Base-by-base conservation (phyloP, 768 basidiomycete species). In the Lactarius akahatsu region DNA sequence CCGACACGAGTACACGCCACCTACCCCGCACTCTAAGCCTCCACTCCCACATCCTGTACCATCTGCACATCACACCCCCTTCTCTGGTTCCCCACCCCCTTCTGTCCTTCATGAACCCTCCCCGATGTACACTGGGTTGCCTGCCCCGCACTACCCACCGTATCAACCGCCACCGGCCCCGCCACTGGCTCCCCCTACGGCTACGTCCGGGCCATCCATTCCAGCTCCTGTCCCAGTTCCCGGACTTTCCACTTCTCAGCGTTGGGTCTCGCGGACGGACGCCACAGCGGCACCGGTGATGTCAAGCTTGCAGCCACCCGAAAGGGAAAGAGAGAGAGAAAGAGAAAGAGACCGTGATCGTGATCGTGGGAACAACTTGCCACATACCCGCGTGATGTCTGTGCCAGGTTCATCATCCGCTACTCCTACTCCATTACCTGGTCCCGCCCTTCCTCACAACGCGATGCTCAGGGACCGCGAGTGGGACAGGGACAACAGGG, bases 291-390 rank as follows among this genome's bases (percentile, higher is more conserved):
- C 75, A 13, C 76, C 76, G n/a, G 74, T 74, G 54, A 77, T 77
- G 77, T 73, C 73, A 20, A 73, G 74, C 57, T 65, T 78, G 52
- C 75, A 72, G 63, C 73, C 72, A 3, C 65, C 61, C 9, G 66
- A 66, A 9, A 58, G 65, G n/a, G 65, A 66, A 16, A 61, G 65
- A 58, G 65, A 66, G 7, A 50, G 23, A n/a, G 45, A 40, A n/a
- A n/a, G n/a, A n/a, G n/a, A n/a, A 23, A 52, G 50, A 26, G 50
- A 52, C 1, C 50, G 50, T 26, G 50, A 52, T 52, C 67, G 72
- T 62, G 67, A 73, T 59, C 60, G 72, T 62, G 66, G 58, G 64
- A 66, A 60, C 38, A 66, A 50, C 47, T 32, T 66, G 23, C 47
- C 36, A 34, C 65, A 57, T 18, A 55, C 45, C 26, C 65, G 61